phyloP scores from a whole-genome alignment of 148 eudicot species.

The Rhododendron molle region DNA sequence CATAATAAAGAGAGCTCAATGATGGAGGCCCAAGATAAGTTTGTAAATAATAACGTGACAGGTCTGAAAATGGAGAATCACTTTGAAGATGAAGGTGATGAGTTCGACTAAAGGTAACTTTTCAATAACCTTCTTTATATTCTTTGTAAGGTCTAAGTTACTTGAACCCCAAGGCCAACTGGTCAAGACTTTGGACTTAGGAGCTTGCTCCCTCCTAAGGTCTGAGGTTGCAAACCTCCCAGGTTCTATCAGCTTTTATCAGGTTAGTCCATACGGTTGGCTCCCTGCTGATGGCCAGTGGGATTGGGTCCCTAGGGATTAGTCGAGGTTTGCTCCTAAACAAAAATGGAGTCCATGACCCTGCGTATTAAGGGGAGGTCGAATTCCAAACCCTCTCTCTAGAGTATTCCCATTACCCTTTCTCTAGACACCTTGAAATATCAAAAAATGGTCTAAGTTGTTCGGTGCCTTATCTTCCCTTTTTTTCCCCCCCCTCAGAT shows the following conservation, averaged over 20 bases:
- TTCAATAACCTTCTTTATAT: background rate
- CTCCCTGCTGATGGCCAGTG: background rate
- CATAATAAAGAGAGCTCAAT: slow-evolving; percentile 48
- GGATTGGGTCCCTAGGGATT: background rate
- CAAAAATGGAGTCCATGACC: too few relatives aligned
- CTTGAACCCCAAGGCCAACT: background rate
- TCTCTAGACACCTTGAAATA: background rate
- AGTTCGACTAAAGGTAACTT: slow-evolving; percentile 49
- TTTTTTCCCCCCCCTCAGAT: background rate
- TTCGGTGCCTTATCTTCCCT: background rate
- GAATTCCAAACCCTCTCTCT: too few relatives aligned
- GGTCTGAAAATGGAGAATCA: slow-evolving; percentile 46
- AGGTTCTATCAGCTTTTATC: background rate
- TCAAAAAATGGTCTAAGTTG: background rate
- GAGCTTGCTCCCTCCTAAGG: background rate
- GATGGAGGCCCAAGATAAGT: slow-evolving; percentile 32
- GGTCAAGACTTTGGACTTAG: background rate
- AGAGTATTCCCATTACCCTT: too few relatives aligned
- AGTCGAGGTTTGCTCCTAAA: background rate
- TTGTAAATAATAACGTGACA: slow-evolving; percentile 53
- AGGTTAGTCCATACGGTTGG: background rate
- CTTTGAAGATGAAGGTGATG: slow-evolving; percentile 34
- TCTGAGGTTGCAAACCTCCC: background rate
- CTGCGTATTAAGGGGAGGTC: too few relatives aligned
- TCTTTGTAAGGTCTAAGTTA: background rate